phyloP scores from a whole-genome alignment of 345 rosid genomes.

The Boechera retrofracta region DNA sequence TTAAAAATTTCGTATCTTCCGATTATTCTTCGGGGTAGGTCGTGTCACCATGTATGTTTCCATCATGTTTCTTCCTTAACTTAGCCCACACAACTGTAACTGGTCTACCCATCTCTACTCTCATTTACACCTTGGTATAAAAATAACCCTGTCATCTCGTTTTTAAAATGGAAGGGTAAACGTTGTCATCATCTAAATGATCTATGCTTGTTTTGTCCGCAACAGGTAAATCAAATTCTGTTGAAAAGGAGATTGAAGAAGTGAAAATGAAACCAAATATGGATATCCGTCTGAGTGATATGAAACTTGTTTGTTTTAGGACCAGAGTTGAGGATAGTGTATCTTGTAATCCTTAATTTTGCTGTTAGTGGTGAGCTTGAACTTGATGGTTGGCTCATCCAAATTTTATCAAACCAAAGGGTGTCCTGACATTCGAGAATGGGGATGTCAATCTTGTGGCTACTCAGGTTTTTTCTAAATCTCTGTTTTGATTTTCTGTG shows the following conservation, averaged over 20 bases:
- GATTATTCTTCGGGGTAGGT: too few relatives aligned
- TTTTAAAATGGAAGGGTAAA: conserved; percentile 23
- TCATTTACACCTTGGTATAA: conserved; percentile 67
- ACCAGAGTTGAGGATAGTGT: conserved; percentile 88
- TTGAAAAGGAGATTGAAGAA: conserved; percentile 67
- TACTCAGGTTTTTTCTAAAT: conserved; percentile 66
- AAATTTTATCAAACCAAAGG: conserved; percentile 85
- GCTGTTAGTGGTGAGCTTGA: conserved; percentile 96
- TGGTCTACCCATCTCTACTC: too few relatives aligned
- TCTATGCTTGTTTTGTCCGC: conserved; percentile 35
- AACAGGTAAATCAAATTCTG: conserved; percentile 74
- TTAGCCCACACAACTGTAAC: too few relatives aligned
- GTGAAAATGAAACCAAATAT: conserved; percentile 74
- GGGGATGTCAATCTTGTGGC: conserved; percentile 99
- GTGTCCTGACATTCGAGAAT: conserved; percentile 89
- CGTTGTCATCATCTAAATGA: conserved; percentile 11
- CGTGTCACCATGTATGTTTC: too few relatives aligned
- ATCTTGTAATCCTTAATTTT: conserved; percentile 91
- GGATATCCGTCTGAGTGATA: conserved; percentile 84
- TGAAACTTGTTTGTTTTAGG: conserved; percentile 83
- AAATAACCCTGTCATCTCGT: conserved; percentile 9
- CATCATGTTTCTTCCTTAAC: too few relatives aligned
- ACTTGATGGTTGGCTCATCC: conserved; percentile 93
- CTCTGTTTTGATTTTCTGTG: conserved; percentile 36
- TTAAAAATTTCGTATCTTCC: too few relatives aligned